Evolutionary conservation across 257 asterid genomes (phyloP), one percentile per base, ranked within the genome.

Genomic region (Haberlea rhodopensis): DNA sequence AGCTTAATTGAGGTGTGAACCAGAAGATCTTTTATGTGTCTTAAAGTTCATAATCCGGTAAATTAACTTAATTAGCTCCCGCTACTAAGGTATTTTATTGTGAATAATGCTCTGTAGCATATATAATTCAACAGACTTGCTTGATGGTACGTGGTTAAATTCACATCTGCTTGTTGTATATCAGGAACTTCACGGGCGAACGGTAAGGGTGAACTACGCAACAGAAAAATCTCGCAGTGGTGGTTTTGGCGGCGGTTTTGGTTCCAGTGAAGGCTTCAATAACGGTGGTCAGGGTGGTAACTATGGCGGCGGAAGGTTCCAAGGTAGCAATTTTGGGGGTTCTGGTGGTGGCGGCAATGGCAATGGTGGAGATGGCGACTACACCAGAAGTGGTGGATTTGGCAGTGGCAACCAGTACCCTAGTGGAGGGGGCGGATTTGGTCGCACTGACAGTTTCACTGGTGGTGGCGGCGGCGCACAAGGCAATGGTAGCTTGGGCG

Each of bases 121-220:
- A 8, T 32, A 48, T 54, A 13, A 6, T 40, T 66, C 4, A 32
- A 31, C 11, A 3, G 11, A 37, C 55, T 4, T 28, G 55, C 52
- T 54, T 49, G 37, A 34, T 40, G 24, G 11, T 37, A 18, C 22
- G 8, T 51, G 29, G 20, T n/a, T 51, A 27, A 37, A 53, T 8
- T 62, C 25, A 22, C 22, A 24, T 34, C 62, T 76, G 22, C 57
- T 46, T n/a, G 9, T 61, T 5, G 53, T 40, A 55, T 59, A 2
- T 63, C 79, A 84, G 90, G 90, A 84, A 21, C 76, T 84, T 5
- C 82, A 81, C 20, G 90, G 87, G 19, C 74, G 90, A 31, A 72
- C 31, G 15, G 24, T 84, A 43, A 81, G 80, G 74, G 90, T 84
- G 77, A 84, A 81, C 40, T 75, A 71, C 53, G 90, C 90, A 1